Evolutionary conservation across 257 asterid genomes (phyloP).

Genomic region (Perilla frutescens): DNA sequence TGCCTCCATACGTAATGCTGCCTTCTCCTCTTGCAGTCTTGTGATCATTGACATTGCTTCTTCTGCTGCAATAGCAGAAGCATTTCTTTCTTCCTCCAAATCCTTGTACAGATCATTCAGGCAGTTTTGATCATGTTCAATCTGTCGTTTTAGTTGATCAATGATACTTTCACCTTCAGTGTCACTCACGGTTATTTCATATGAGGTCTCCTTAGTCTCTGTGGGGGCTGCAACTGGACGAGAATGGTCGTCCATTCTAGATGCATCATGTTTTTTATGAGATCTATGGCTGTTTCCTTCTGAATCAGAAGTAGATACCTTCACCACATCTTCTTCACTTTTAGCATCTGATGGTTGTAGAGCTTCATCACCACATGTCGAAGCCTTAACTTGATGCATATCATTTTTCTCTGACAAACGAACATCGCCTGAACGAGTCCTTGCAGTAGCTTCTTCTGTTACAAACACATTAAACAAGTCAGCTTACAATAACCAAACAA

Average conservation of each 20-base stretch:
- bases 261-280: constrained; percentile 28
- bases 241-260: constrained; percentile 40
- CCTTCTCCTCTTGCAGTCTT: constrained; percentile 92
- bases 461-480: constrained; percentile 40
- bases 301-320: constrained; percentile 30
- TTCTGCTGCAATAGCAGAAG: constrained; percentile 80
- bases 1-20: constrained; percentile 93
- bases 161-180: constrained; percentile 64
- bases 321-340: constrained; percentile 40
- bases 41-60: constrained; percentile 96
- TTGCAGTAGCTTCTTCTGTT: constrained; percentile 39
- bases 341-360: constrained; percentile 32
- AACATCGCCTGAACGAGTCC: constrained; percentile 35
- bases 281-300: constrained; percentile 23
- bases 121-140: constrained; percentile 53
- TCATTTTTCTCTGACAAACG: constrained; percentile 29
- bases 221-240: constrained; percentile 36
- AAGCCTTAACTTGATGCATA: constrained; percentile 26
- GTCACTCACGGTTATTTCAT: constrained; percentile 45
- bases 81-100: constrained; percentile 87
- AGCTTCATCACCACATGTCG: constrained; percentile 24
- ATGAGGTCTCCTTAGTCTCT: constrained; percentile 46
- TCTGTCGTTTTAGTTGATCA: constrained; percentile 59
- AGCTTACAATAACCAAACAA: constrained; percentile 13
- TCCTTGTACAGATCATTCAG: constrained; percentile 69